Base-by-base conservation (phyloP, 2,329 filamentous ascomycete species). In the Colletotrichum brevisporum region DNA sequence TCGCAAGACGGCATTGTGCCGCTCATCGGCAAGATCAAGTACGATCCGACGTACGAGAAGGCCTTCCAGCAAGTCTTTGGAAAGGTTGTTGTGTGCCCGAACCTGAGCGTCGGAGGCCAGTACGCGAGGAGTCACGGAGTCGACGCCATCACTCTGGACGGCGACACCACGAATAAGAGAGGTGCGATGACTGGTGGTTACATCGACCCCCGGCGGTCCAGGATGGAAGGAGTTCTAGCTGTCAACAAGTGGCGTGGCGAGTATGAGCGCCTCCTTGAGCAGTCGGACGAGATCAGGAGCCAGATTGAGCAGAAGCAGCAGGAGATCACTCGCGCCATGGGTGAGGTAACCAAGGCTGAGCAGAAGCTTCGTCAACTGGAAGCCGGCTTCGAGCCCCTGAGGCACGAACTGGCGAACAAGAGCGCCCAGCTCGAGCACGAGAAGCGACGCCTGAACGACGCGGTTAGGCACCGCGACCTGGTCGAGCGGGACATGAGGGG, bases 31-130 rank as follows among this genome's bases (percentile, higher is more conserved):
- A 97, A 97, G 80, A 88, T 98, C 69, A 88, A 89, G 56, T 99
- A 91, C 76, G 92, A 98, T 59, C 76, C 86, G 2, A 85, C 83
- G 70, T 98, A 91, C 74, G 94, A 97, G 67, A 92, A 90, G 74
- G 96, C 96, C 0, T 96, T 99, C 78, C 91, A 93, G 76, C 95
- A 98, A 77, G 94, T 99, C 0, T 99, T 99, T 81, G 96, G 95
- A 54, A 97, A 94, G 80, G 96, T 94, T 0, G 94, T 99, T 60
- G 92, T 99, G 64, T 98, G 96, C 74, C 95, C 95, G 3, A 97
- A 94, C 73, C 83, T 99, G 71, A 89, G 93, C 56, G 89, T 97
- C 67, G 96, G 95, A 55, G 90, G 92, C 13, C 94, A 98, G 76
- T 98, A 98, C 78, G 94, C 96, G 24, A 90, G 95, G 75, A 97